Base-by-base conservation (phyloP, 148 eudicot species). In the Simmondsia chinensis region DNA sequence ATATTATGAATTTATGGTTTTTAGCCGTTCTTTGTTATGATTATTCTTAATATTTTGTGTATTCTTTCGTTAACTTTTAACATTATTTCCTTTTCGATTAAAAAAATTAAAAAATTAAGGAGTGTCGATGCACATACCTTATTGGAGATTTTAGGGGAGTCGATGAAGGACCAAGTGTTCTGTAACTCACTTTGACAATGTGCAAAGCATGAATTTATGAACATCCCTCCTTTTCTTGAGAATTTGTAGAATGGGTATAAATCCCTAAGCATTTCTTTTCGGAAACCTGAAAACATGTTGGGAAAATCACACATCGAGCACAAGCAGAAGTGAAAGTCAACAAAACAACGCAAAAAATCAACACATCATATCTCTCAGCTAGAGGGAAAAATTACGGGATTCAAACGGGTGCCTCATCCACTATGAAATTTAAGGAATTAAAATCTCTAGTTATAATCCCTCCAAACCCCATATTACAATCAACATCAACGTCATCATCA, bases 121-220 rank as follows among this genome's bases (percentile, higher is more conserved):
- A 36, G 38, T 12, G 37, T 29, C 30, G 34, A 39, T 9, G 33
- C 13, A 27, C 39, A 34, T 56, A 93, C 99, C 99, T 82, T 74
- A 10, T 75, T 71, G 57, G 65, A 62, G 17, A 93, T 46, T 54
- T 61, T 73, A 11, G 99, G 99, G 56, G 99, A 93, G 70, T 80
- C 65, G 6, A 30, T 40, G 2, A 83, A 75, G 2, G 68, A 66
- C 99, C 99, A 93, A 4, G 99, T 86, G 32, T 75, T 87, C 48
- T 79, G 80, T 15, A 60, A 48, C 69, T 93, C 99, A 47, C 87
- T 93, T 55, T 93, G 96, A 76, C 99, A 86, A 69, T 93, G 99
- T 22, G 94, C 80, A 43, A 93, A 82, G 71, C 99, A 93, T 4
- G 99, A 93, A 48, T 93, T 82, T 60, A 93, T 79, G 40, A 57